Evolutionary conservation across 2,329 filamentous ascomycete species (phyloP), one percentile per base, ranked within the genome.

Genomic region (Nannizzia gypsea): DNA sequence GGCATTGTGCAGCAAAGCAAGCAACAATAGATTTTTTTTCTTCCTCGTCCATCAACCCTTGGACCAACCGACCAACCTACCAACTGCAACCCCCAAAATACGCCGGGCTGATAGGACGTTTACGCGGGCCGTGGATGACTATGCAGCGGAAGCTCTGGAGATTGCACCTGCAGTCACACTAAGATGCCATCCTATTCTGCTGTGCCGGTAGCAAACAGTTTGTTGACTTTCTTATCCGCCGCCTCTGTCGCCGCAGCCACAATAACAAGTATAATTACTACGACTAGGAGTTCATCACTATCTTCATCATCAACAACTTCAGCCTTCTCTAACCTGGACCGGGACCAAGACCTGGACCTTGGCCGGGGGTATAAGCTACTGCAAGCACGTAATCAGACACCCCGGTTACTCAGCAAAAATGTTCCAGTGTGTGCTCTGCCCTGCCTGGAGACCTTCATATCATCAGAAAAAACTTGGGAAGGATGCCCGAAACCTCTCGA

Each of bases 361-460:
- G 17, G 6, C 44, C 17, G 22, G 44, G 6, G 13, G 17, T 34
- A 54, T 54, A 54, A 54, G 48, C 48, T 31, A 28, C 13, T 54
- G 48, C 48, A 54, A 24, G 24, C 48, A 26, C 54, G 54, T 42
- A 56, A 42, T 42, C 31, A 56, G 11, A 8, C 5, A 15, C 54
- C 54, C 6, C 40, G 31, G 36, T 56, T 56, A 56, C 54, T 56
- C 36, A 38, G 31, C 54, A 31, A 56, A 31, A 17, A 31, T 57
- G 71, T 85, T n/a, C 83, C 84, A 5, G 63, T 70, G 13, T 89
- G 86, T 67, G 84, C 85, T 3, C 72, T 77, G 63, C 65, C 71
- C 46, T 90, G 87, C 69, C 78, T 90, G 65, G 67, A 78, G 63
- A 79, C 79, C 8, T 89, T 88, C 66, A 74, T 89, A 64, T 69